Evolutionary conservation across 345 rosid species (phyloP), one percentile per base, ranked within the genome.

Genomic region (Rhodamnia argentea): DNA sequence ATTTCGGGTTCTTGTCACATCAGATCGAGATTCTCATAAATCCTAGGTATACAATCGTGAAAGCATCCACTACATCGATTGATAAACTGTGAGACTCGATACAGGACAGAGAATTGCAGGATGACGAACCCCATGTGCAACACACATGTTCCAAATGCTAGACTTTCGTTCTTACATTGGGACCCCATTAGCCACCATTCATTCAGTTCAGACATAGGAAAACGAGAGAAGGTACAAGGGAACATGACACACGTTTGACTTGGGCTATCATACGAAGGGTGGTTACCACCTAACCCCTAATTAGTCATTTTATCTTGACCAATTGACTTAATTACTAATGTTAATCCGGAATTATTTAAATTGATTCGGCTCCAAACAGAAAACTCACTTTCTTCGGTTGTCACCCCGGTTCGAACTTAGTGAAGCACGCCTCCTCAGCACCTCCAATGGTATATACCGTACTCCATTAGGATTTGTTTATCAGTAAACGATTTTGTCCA

Each of bases 21-120:
- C 60, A 10, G 5, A 57, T 57, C 0, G 1, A 64, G 42, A 16
- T 15, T 64, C 12, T 8, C 42, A 64, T 4, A 12, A 64, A 29
- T 10, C 40, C 2, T 64, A 64, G 4, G 40, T 14, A 16, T 16
- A 29, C 29, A 29, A 16, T 8, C 5, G 10, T 0, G 0, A 70
- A 32, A 70, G 24, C 44, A 4, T 70, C 44, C 5, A 9, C 10
- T 0, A 1, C 22, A 70, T 9, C 2, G 0, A 1, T 18, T 11
- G 11, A 32, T 70, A 32, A 32, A 37, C 24, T 0, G 3, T 23
- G 44, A 32, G 7, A 70, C 24, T 32, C 3, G 11, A 10, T 0
- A 23, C 3, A 5, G 5, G 78, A 32, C 10, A 70, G 24, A 7
- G 42, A 64, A 64, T 64, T 32, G 76, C 76, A 64, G 3, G 6